Percentiles rank a stretch among this genome's conserved stretches.
phyloP scores from a whole-genome alignment of 768 basidiomycete species.

The Boletus barrowsii region DNA sequence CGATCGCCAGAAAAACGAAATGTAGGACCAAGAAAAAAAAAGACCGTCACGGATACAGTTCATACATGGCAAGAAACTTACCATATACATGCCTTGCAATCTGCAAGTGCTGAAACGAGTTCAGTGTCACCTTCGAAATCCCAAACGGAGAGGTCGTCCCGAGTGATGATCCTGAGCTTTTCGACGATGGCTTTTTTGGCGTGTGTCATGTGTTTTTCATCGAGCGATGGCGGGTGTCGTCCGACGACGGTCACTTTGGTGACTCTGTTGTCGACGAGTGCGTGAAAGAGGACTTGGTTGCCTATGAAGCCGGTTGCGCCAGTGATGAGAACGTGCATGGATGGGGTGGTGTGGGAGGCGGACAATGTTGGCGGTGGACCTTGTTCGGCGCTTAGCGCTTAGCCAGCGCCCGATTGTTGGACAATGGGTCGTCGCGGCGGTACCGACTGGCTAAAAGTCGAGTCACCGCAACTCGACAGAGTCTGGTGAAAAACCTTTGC shows the following conservation, averaged over 20 bases:
- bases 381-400: no score
- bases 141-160: slow-evolving; percentile 25
- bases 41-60: neutral
- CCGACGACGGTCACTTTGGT: slow-evolving; percentile 26
- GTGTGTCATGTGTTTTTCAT: slow-evolving; percentile 11
- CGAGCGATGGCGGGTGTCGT: slow-evolving; percentile 21
- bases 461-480: no score
- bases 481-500: no score
- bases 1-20: neutral
- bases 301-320: slow-evolving; percentile 28
- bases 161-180: slow-evolving; percentile 23
- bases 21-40: no score
- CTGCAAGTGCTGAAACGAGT: slow-evolving; percentile 21
- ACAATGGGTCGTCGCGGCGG: no score
- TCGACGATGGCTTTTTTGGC: slow-evolving; percentile 17
- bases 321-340: slow-evolving; percentile 28
- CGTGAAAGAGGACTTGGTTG: slow-evolving; percentile 16
- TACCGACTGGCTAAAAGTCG: no score
- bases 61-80: neutral
- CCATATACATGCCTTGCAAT: slow-evolving; percentile 28
- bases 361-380: no score
- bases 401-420: no score
- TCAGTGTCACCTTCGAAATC: slow-evolving; percentile 23
- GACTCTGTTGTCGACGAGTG: slow-evolving; percentile 21
- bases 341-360: neutral